Base-by-base conservation (phyloP, 106 monocot species). In the Apostasia ramifera region DNA sequence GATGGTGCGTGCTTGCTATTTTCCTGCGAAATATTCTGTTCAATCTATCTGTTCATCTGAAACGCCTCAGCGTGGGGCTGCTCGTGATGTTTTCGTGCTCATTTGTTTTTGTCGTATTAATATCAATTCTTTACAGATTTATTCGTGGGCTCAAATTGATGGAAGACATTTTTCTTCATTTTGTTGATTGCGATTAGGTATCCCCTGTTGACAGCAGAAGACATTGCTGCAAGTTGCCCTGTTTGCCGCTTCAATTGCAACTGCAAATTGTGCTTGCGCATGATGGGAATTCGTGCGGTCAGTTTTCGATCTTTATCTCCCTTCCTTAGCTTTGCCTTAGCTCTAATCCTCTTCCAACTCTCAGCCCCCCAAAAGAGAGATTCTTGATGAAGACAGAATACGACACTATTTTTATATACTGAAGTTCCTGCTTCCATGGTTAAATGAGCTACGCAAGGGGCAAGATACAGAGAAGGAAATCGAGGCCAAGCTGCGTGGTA, bases 401-500 rank as follows among this genome's bases (percentile, higher is more conserved):
- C 10, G 5, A 10, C 56, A 74, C 57, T 66, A 0, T 58, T 58
- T 55, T 45, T 74, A 74, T 66, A 66, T 45, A 40, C 53, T 74
- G 4, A 11, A 8, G 2, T 37, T 66, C 48, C 57, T 74, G 6
- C 74, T 74, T 49, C 74, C 74, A 57, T 74, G 74, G 74, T 74
- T 74, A 47, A 66, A 58, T 38, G 48, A 74, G 0, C 58, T 90
- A 26, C 69, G 49, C n/a, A 66, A 71, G 44, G 83, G 86, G 47
- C 89, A 83, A 55, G 73, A 5, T 52, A 8, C 14, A 66, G 89
- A 90, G 58, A 90, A 86, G 65, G 81, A 81, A 79, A 59, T 83
- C 47, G 89, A 83, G 70, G 89, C 83, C 55, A 76, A 57, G 58
- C 72, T 78, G 47, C 68, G 63, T 68, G 89, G 85, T 86, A 78